Evolutionary conservation across 108 stramenopile species (phyloP).

Genomic region (Skeletonema potamos): DNA sequence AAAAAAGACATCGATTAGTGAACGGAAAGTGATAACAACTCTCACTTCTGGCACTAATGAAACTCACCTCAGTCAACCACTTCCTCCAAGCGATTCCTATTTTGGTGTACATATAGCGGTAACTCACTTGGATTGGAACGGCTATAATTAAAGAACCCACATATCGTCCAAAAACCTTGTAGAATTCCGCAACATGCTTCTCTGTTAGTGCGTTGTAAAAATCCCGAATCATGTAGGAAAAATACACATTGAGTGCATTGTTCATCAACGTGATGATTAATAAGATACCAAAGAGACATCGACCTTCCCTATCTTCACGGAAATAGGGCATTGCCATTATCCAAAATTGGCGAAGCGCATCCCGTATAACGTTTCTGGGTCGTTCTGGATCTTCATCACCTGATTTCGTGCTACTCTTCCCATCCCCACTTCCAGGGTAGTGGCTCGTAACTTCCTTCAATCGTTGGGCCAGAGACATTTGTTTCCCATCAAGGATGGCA

Average conservation of each 20-base stretch:
- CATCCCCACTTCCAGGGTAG: background rate
- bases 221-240: slow-evolving; percentile 77
- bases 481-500: background rate
- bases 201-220: slow-evolving; percentile 71
- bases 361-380: background rate
- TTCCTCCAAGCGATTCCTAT: slow-evolving; percentile 74
- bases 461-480: background rate
- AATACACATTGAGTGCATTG: slow-evolving; percentile 69
- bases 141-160: slow-evolving; percentile 46
- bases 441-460: background rate
- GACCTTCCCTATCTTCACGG: slow-evolving; percentile 28
- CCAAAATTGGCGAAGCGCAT: slow-evolving; percentile 33
- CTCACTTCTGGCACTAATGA: background rate
- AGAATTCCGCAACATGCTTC: slow-evolving; percentile 65
- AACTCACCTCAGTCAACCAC: slow-evolving; percentile 72
- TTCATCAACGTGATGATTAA: slow-evolving; percentile 64
- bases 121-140: slow-evolving; percentile 76
- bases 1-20: background rate
- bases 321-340: slow-evolving; percentile 59
- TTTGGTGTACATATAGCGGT: slow-evolving; percentile 54
- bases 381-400: background rate
- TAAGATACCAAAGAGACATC: slow-evolving; percentile 45
- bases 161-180: slow-evolving; percentile 46
- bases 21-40: background rate
- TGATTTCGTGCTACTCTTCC: background rate